These are phyloP conservation scores for Polyporus arcularius DNA, from an alignment of 768 basidiomycete genomes.

Conservation along the genomic window DNA sequence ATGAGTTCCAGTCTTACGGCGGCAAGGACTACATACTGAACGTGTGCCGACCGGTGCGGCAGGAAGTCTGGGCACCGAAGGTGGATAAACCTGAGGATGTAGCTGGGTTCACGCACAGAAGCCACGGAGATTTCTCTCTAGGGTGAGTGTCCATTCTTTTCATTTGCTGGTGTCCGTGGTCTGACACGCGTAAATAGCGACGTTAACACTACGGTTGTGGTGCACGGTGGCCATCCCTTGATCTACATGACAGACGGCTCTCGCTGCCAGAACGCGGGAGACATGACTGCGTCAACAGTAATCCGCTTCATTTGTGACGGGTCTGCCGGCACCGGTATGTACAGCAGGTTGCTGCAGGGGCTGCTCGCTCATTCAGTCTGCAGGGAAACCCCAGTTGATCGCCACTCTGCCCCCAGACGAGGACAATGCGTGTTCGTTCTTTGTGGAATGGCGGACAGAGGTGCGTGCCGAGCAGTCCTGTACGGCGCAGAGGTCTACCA, in stretches of 20 bases:
- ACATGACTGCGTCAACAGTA: slow-evolving; percentile 58
- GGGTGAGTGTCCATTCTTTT: slow-evolving; percentile 46
- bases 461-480: slow-evolving; percentile 41
- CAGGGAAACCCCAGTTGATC: slow-evolving; percentile 55
- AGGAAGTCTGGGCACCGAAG: slow-evolving; percentile 60
- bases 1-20: slow-evolving; percentile 49
- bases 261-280: slow-evolving; percentile 51
- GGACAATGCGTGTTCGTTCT: slow-evolving; percentile 70
- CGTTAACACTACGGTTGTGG: slow-evolving; percentile 62
- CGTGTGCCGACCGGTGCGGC: slow-evolving; percentile 57
- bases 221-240: slow-evolving; percentile 54
- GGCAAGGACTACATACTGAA: slow-evolving; percentile 58
- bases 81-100: slow-evolving; percentile 54
- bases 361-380: not conserved
- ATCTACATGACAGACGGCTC: slow-evolving; percentile 66
- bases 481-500: not conserved
- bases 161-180: not conserved
- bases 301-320: slow-evolving; percentile 80
- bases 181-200: slow-evolving; percentile 37
- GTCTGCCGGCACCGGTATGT: slow-evolving; percentile 54
- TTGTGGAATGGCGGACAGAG: slow-evolving; percentile 83
- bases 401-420: slow-evolving; percentile 71
- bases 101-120: slow-evolving; percentile 61
- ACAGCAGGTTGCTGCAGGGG: not conserved
- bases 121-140: slow-evolving; percentile 69